These are phyloP conservation scores for Aspergillus quadricinctus DNA, from an alignment of 2,329 filamentous ascomycete species.

Conservation along the genomic window DNA sequence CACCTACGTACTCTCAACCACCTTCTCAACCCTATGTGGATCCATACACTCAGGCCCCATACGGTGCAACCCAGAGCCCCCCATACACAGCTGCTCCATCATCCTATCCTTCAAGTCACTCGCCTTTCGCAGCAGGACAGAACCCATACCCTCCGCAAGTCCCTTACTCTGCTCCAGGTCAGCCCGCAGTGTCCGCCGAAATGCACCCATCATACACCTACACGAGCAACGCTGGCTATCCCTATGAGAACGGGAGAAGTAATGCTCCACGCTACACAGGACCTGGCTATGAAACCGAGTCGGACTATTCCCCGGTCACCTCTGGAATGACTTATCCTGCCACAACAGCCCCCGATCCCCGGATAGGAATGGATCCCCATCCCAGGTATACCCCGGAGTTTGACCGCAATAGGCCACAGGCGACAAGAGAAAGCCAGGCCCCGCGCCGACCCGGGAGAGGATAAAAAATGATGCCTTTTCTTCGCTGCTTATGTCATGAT, in stretches of 20 bases:
- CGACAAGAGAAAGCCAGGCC: conserved; percentile 34
- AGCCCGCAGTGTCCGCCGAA: conserved; percentile 37
- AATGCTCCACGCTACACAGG: conserved; percentile 41
- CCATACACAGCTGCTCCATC: conserved; percentile 28
- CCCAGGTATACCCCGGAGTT: conserved; percentile 41
- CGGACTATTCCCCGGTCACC: conserved; percentile 39
- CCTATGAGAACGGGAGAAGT: conserved; percentile 34
- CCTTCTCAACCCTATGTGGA: conserved; percentile 33
- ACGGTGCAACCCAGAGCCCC: conserved; percentile 30
- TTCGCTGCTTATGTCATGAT: conserved; percentile 6
- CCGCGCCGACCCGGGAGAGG: conserved; percentile 36
- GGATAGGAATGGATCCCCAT: conserved; percentile 42
- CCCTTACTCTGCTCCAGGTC: conserved; percentile 31
- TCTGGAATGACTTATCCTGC: conserved; percentile 39
- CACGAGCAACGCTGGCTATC: conserved; percentile 28
- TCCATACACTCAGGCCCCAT: conserved; percentile 30
- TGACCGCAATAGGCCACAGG: conserved; percentile 38
- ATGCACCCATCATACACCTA: conserved; percentile 39
- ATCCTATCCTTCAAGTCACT: conserved; percentile 31
- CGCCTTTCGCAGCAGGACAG: conserved; percentile 31
- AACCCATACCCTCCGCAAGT: conserved; percentile 33
- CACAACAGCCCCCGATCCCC: conserved; percentile 38
- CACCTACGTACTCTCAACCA: conserved; percentile 32
- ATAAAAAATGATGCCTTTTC: conserved; percentile 4
- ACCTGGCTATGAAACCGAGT: conserved; percentile 39